Conservation (phyloP, 495 filamentous ascomycete genomes). For the Trichoderma asperelloides region DNA sequence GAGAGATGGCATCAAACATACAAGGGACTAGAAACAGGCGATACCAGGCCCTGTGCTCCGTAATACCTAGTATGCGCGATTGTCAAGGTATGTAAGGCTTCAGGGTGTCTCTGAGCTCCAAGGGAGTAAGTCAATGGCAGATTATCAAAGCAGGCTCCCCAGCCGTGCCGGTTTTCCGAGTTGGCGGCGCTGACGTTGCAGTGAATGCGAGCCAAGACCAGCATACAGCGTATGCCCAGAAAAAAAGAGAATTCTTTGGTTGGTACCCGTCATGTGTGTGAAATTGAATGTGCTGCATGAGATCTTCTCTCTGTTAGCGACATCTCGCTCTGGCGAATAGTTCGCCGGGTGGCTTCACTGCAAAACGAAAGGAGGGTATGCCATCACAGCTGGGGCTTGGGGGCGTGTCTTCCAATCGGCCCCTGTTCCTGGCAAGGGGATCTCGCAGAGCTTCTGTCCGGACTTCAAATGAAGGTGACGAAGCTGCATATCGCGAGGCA, state of each 20-base stretch:
- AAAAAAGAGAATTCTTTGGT: not conserved
- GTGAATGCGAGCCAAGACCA: not conserved
- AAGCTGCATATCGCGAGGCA: not conserved
- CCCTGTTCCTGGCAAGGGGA: not conserved
- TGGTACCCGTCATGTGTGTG: not conserved
- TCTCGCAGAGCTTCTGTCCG: not conserved
- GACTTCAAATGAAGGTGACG: constrained; percentile 1
- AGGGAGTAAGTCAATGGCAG: not conserved
- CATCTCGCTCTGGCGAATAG: not conserved
- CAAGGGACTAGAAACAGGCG: not conserved
- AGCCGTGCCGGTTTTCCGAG: constrained; percentile 1
- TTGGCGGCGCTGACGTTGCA: not conserved
- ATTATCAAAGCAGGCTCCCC: not conserved
- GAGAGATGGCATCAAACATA: not conserved
- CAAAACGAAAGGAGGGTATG: not conserved
- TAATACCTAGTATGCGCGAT: not conserved
- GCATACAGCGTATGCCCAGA: not conserved
- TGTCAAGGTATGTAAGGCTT: not conserved
- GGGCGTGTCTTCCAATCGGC: not conserved
- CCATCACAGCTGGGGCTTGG: not conserved
- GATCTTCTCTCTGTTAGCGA: not conserved
- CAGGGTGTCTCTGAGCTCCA: not conserved
- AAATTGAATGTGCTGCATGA: not conserved
- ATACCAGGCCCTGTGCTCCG: not conserved
- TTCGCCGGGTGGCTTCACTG: not conserved